Evolutionary conservation across 306 rosid genomes (phyloP), one percentile per base, ranked within the genome.

Genomic region (Corylus heterophylla): DNA sequence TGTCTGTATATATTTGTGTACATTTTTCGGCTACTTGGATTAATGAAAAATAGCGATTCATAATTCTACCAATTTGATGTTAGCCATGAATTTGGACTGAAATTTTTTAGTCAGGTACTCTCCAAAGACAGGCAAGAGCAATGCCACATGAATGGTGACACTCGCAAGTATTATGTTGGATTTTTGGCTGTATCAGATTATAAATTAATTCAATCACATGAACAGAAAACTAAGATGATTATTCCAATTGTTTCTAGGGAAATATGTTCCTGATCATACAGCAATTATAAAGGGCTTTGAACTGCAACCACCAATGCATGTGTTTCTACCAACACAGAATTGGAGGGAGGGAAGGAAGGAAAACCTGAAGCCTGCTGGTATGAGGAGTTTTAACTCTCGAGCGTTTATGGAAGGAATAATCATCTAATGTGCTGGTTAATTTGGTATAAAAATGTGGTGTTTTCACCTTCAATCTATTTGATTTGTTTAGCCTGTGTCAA

Each of bases 1-100:
- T 81, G 80, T 25, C 49, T 79, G 58, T 17, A 55, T 83, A 59
- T 55, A 68, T 12, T 14, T 58, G 59, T 56, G 63, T 37, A 25
- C 74, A 69, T 42, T 11, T 71, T 14, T 1, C 12, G 9, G 2
- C 17, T 20, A 5, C 25, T 39, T 5, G 29, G 29, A 45, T 49
- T 25, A 58, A 31, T 2, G 16, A 47, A 56, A 55, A 66, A 7
- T 44, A 14, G 27, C 52, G 51, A 31, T 73, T 72, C 13, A 7
- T 31, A 1, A 70, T 70, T 22, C 45, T 20, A 1, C 42, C 67
- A 61, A 27, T 25, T 61, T 66, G 50, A 8, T 39, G 49, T 9
- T 66, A 39, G 9, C 8, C 37, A 45, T 37, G 71, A 66, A 16
- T 39, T 39, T 37, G 71, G 20, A 39, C 8, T 2, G 50, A 39